phyloP scores from a whole-genome alignment of 148 eudicot genomes.

The Linanthus parryae region DNA sequence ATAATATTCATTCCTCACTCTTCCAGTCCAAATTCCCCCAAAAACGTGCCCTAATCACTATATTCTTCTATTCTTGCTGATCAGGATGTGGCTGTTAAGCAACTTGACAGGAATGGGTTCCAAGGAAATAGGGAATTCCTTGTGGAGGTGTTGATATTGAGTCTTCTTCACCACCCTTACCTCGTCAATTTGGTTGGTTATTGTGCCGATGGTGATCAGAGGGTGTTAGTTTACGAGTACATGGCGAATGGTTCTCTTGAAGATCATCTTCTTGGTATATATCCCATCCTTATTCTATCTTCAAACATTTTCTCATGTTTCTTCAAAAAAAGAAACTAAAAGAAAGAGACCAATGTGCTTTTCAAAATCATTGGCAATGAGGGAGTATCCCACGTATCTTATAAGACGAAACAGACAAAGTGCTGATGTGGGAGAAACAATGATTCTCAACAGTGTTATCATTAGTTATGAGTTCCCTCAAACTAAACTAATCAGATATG shows the following conservation, averaged over 20 bases:
- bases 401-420: no score
- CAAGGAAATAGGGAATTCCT: slow-evolving; percentile 24
- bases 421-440: no score
- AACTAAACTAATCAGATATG: not conserved
- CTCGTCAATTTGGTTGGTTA: slow-evolving; percentile 21
- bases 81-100: slow-evolving; percentile 19
- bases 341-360: no score
- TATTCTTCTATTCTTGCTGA: no score
- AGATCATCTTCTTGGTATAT: slow-evolving; percentile 19
- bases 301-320: no score
- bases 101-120: slow-evolving; percentile 21
- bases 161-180: slow-evolving; percentile 16
- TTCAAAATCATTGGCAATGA: no score
- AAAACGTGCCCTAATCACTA: no score
- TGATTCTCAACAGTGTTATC: no score
- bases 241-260: slow-evolving; percentile 19
- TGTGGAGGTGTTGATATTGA: slow-evolving; percentile 22
- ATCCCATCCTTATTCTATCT: no score
- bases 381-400: no score
- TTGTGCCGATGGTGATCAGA: slow-evolving; percentile 17
- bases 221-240: slow-evolving; percentile 20
- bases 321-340: no score
- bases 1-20: not conserved
- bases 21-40: not conserved
- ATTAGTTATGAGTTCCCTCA: not conserved